A percentile compares a stretch with the other conserved stretches of the same genome.
These are phyloP conservation scores for Solanum habrochaites DNA, from an alignment of 257 asterid genomes.

Conservation along the genomic window DNA sequence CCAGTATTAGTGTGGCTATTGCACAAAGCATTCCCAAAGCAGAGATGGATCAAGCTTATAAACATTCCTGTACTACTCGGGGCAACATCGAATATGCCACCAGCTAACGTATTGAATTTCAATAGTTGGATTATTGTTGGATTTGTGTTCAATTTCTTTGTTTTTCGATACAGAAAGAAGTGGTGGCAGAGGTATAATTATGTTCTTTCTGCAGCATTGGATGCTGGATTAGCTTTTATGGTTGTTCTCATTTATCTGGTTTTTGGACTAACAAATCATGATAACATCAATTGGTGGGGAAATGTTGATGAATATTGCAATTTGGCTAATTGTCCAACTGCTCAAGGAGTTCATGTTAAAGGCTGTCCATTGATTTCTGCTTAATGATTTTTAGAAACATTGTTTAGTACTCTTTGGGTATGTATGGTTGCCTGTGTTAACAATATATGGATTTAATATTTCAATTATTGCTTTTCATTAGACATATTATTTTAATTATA, in stretches of 20 bases:
- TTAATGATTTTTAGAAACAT: background rate
- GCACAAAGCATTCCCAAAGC: conserved; percentile 35
- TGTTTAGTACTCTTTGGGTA: background rate
- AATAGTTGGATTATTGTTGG: conserved; percentile 57
- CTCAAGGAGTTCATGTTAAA: conserved; percentile 33
- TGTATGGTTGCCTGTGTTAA: background rate
- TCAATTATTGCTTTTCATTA: background rate
- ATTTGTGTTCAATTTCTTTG: conserved; percentile 31
- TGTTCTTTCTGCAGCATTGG: conserved; percentile 60
- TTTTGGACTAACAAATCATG: conserved; percentile 11
- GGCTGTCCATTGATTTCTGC: conserved; percentile 26
- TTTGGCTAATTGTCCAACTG: conserved; percentile 51
- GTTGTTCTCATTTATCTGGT: conserved; percentile 26
- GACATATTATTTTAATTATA: background rate
- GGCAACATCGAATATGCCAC: conserved; percentile 49
- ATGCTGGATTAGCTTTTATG: conserved; percentile 77
- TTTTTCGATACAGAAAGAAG: conserved; percentile 39
- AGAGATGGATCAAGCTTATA: conserved; percentile 46
- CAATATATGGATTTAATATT: background rate
- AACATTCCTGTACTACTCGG: conserved; percentile 59
- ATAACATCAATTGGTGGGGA: conserved; percentile 50
- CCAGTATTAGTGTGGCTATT: conserved; percentile 39
- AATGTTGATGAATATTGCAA: conserved; percentile 32
- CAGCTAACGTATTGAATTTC: conserved; percentile 51
- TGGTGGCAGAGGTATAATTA: conserved; percentile 85